These are phyloP conservation scores for Ambispora gerdemannii DNA, from an alignment of 192 early-diverging fungal species.

Conservation along the genomic window DNA sequence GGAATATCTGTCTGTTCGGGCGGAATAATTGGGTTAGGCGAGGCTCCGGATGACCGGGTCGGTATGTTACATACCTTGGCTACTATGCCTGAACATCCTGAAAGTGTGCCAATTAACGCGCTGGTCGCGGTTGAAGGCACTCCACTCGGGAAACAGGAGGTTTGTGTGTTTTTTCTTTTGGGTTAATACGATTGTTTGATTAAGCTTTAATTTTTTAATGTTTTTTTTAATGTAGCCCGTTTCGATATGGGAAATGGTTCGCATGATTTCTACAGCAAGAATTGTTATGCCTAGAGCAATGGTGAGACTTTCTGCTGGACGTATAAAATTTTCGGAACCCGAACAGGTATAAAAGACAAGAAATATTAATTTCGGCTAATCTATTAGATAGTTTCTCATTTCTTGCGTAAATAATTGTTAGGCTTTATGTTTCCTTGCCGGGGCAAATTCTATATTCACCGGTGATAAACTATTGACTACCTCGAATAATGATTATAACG, in stretches of 20 bases:
- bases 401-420: not conserved
- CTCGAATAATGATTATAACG: slow-evolving; percentile 68
- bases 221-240: slow-evolving; percentile 49
- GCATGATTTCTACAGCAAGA: slow-evolving; percentile 80
- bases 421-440: slow-evolving; percentile 76
- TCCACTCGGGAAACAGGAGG: slow-evolving; percentile 69
- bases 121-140: slow-evolving; percentile 80
- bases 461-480: slow-evolving; percentile 81
- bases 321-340: slow-evolving; percentile 64
- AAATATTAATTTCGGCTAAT: not conserved
- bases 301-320: slow-evolving; percentile 74
- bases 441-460: slow-evolving; percentile 83
- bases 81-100: slow-evolving; percentile 68
- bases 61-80: slow-evolving; percentile 73
- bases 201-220: not conserved
- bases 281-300: slow-evolving; percentile 79
- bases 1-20: slow-evolving; percentile 82
- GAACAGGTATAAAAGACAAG: slow-evolving; percentile 45
- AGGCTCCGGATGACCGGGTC: slow-evolving; percentile 66
- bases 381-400: not conserved
- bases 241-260: slow-evolving; percentile 79
- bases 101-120: slow-evolving; percentile 78
- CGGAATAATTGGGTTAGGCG: slow-evolving; percentile 83
- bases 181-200: not conserved
- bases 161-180: slow-evolving; percentile 5